These are phyloP conservation scores for Crithidia sp. DNA, from an alignment of 208 protist genomes.

Conservation along the genomic window DNA sequence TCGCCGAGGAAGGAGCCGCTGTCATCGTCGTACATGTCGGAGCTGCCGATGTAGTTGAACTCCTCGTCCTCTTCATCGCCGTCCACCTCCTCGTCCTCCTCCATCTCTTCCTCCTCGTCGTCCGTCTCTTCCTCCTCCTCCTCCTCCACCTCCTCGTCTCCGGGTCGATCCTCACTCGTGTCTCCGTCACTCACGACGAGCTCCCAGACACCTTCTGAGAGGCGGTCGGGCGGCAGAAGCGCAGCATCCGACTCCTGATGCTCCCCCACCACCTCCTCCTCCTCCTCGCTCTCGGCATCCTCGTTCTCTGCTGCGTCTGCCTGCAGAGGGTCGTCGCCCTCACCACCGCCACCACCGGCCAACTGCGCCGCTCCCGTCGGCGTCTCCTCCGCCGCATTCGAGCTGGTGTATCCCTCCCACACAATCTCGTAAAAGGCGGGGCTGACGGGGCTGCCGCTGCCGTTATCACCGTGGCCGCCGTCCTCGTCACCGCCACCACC, in stretches of 20 bases:
- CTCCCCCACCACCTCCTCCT: not conserved
- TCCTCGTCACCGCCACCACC: not conserved
- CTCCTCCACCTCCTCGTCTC: constrained; percentile 8
- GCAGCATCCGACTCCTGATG: not conserved
- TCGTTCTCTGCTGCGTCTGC: no score
- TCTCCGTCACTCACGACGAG: not conserved
- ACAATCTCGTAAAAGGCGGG: constrained; percentile 14
- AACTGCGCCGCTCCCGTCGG: not conserved
- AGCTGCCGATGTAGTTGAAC: constrained; percentile 5
- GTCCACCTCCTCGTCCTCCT: constrained; percentile 16
- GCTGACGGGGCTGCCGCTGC: not conserved
- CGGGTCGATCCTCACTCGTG: not conserved
- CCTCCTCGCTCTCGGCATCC: not conserved
- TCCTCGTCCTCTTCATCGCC: constrained; percentile 16
- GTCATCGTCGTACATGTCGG: not conserved
- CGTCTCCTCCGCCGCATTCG: constrained; percentile 23
- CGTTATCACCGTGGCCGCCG: not conserved
- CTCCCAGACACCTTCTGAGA: not conserved
- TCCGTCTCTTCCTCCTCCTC: constrained; percentile 18
- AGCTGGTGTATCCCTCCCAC: constrained; percentile 30
- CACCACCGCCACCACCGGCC: not conserved
- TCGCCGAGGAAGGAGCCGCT: constrained; percentile 17
- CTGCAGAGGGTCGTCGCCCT: not conserved
- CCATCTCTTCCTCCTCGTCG: constrained; percentile 16
- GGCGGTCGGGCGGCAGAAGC: constrained; percentile 2